phyloP scores from a whole-genome alignment of 2,329 filamentous ascomycete genomes.

The Fusarium cicatricum region DNA sequence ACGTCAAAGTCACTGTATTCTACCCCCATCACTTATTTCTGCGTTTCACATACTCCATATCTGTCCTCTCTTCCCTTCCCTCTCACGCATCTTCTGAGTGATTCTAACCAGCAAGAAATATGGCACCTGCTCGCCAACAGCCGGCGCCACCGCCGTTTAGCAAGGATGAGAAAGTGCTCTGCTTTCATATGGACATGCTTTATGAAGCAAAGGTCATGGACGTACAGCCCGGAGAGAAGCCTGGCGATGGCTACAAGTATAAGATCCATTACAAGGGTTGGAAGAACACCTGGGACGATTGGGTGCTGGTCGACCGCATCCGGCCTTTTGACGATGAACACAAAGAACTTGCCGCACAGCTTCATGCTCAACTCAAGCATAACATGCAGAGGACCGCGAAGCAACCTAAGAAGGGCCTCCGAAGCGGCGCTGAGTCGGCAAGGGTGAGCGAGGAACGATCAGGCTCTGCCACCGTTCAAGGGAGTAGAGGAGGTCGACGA shows the following conservation, averaged over 20 bases:
- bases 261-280: slow-evolving; percentile 99
- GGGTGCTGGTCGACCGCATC: slow-evolving; percentile 92
- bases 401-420: slow-evolving; percentile 58
- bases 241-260: slow-evolving; percentile 78
- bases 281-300: slow-evolving; percentile 99
- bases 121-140: slow-evolving; percentile 55
- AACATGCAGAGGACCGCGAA: slow-evolving; percentile 63
- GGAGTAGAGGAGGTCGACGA: slow-evolving; percentile 74
- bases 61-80: slow-evolving; percentile 1
- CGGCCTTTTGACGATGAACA: slow-evolving; percentile 96
- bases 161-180: slow-evolving; percentile 94
- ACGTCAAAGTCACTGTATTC: background rate
- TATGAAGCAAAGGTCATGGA: slow-evolving; percentile 98
- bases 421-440: slow-evolving; percentile 57
- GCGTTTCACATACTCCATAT: slow-evolving; percentile 2
- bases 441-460: slow-evolving; percentile 79
- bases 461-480: slow-evolving; percentile 66
- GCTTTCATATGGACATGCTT: slow-evolving; percentile 96
- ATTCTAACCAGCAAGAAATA: slow-evolving; percentile 35
- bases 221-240: slow-evolving; percentile 73
- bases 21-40: background rate
- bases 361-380: slow-evolving; percentile 73
- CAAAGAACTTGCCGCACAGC: slow-evolving; percentile 81
- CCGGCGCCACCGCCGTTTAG: slow-evolving; percentile 59
- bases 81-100: slow-evolving; percentile 21